Conservation (phyloP, 2,329 filamentous ascomycete species). For the Ascochyta viciae-villosae region DNA sequence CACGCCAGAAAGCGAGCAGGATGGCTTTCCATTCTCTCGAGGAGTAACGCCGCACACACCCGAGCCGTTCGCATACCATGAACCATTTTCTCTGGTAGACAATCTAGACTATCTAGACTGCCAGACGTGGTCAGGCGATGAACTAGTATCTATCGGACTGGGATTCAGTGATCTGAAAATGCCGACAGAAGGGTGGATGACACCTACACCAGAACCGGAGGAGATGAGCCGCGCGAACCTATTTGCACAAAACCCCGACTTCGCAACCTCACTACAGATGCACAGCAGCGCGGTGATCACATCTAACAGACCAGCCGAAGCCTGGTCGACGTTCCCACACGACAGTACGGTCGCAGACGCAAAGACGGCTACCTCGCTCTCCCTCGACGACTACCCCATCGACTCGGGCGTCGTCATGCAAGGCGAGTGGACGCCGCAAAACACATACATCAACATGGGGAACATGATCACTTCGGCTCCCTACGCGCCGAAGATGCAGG, state of each 20-base stretch:
- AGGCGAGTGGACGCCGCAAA: constrained; percentile 53
- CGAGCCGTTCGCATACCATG: constrained; percentile 32
- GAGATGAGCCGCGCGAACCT: constrained; percentile 22
- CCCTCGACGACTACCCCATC: neutral
- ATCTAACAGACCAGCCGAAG: neutral
- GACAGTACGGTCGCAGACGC: neutral
- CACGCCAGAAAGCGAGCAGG: constrained; percentile 25
- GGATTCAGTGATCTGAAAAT: constrained; percentile 33
- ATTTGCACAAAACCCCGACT: neutral
- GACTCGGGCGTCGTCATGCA: constrained; percentile 45
- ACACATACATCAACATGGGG: constrained; percentile 40
- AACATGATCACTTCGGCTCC: constrained; percentile 29
- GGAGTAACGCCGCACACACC: constrained; percentile 42
- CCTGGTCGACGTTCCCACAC: neutral
- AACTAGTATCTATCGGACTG: constrained; percentile 28
- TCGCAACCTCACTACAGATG: neutral
- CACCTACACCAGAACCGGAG: constrained; percentile 22
- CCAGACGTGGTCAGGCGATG: constrained; percentile 36
- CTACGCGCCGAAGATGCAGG: constrained; percentile 52
- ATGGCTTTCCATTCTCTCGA: constrained; percentile 28
- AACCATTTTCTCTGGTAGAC: constrained; percentile 30
- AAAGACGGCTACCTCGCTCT: neutral
- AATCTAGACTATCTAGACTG: constrained; percentile 30
- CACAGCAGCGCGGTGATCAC: neutral
- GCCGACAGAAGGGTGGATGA: constrained; percentile 12